phyloP scores from a whole-genome alignment of 2,329 filamentous ascomycete genomes.

The Myriosclerotinia duriaeana region DNA sequence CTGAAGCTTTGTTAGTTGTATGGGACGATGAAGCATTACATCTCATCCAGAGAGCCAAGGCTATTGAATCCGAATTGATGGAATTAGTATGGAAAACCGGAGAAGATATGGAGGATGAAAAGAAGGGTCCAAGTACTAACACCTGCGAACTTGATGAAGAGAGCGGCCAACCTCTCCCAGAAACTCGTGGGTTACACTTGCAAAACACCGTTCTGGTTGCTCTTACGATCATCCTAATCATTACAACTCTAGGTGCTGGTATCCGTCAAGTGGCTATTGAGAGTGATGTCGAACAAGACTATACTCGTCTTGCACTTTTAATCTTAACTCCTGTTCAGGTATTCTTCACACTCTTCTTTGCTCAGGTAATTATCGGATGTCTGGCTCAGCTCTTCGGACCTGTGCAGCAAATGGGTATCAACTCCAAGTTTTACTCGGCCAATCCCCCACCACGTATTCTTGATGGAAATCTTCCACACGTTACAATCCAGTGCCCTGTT shows the following conservation, averaged over 20 bases:
- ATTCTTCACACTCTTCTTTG: conserved; percentile 82
- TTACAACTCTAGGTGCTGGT: conserved; percentile 65
- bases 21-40: conserved; percentile 81
- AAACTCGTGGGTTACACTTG: conserved; percentile 65
- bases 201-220: conserved; percentile 69
- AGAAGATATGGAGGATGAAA: conserved; percentile 55
- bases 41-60: conserved; percentile 65
- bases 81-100: conserved; percentile 70
- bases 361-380: conserved; percentile 74
- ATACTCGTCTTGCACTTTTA: conserved; percentile 62
- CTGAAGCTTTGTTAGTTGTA: conserved; percentile 68
- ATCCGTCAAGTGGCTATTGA: conserved; percentile 69
- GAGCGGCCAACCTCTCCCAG: conserved; percentile 64
- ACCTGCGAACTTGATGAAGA: conserved; percentile 68
- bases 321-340: conserved; percentile 68
- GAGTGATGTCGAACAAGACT: conserved; percentile 62
- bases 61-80: conserved; percentile 75
- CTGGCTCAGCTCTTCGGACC: conserved; percentile 75
- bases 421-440: conserved; percentile 82
- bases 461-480: conserved; percentile 60
- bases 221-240: conserved; percentile 64
- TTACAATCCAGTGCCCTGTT: conserved; percentile 83
- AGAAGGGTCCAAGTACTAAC: conserved; percentile 48
- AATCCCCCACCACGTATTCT: conserved; percentile 63
- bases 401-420: conserved; percentile 67